Conservation (phyloP, 768 basidiomycete species). For the Candolleomyces aberdarensis region DNA sequence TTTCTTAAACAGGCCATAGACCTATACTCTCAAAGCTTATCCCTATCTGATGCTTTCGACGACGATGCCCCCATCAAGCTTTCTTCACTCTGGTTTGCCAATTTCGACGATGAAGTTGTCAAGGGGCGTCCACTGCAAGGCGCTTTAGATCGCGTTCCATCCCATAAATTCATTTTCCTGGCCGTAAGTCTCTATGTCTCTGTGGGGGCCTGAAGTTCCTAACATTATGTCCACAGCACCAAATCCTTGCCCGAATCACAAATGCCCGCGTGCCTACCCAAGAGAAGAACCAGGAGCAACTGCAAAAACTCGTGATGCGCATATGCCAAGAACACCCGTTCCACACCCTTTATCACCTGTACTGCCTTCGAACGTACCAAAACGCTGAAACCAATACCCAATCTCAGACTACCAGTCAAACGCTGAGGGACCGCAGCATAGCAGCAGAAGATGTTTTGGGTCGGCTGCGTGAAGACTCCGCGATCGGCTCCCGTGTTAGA, state of each 20-base stretch:
- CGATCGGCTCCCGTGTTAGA: conserved; percentile 34
- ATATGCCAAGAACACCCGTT: conserved; percentile 93
- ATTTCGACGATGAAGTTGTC: conserved; percentile 62
- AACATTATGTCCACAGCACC: conserved; percentile 47
- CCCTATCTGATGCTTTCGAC: conserved; percentile 68
- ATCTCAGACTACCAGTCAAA: conserved; percentile 34
- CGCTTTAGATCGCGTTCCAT: conserved; percentile 64
- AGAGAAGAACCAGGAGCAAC: conserved; percentile 47
- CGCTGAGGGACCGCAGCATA: conserved; percentile 45
- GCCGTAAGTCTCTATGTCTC: conserved; percentile 37
- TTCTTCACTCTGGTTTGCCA: conserved; percentile 89
- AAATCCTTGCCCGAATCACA: conserved; percentile 87
- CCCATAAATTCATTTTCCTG: conserved; percentile 87
- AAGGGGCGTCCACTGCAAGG: conserved; percentile 34
- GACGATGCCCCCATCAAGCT: conserved; percentile 77
- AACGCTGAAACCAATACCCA: background rate
- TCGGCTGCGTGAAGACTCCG: conserved; percentile 42
- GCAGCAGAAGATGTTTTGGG: conserved; percentile 66
- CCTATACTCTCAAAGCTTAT: conserved; percentile 82
- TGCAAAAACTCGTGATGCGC: conserved; percentile 63
- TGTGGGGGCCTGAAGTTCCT: background rate
- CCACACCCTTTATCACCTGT: conserved; percentile 89
- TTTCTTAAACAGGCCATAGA: conserved; percentile 76
- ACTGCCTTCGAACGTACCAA: conserved; percentile 47
- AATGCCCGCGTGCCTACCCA: conserved; percentile 28